Base-by-base conservation (phyloP, 306 rosid genomes). In the Vigna hirtella region DNA sequence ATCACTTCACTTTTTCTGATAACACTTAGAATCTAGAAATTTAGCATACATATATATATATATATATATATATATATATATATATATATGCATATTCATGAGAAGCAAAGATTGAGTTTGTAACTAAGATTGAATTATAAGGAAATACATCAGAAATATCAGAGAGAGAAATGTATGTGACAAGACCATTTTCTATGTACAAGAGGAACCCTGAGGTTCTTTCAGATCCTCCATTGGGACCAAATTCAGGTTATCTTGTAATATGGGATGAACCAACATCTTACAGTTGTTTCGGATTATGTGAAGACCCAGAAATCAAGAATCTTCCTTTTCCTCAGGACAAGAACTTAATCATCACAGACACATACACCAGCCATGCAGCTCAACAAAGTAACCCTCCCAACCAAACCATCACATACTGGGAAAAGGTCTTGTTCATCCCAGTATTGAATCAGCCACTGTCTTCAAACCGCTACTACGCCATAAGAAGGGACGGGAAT, bases 391-490 rank as follows among this genome's bases (percentile, higher is more conserved):
- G 0, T 12, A 6, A 30, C 2, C 20, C 20, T 7, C 50, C 50
- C 50, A 45, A 45, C 50, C 50, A 45, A 45, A 45, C 15, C 50
- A 45, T 45, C 15, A 0, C 50, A 45, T 42, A 42, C 9, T 0
- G 0, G 1, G 67, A 82, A 1, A 72, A 74, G 66, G 88, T 91
- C 55, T 79, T 84, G 82, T 81, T 88, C 71, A 84, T 91, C 70
- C 95, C 97, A 12, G 93, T 84, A 14, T 73, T 88, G 8, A 77
- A 83, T 81, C 87, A 83, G 4, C 93, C 93, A 10, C 20, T 86
- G 68, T 76, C 85, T 72, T 72, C 89, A 3, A 89, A 86, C 24
- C 78, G 34, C 16, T 91, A 91, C 79, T 89, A 91, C 45, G 84
- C 81, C 4, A 70, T 91, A 10, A 47, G 67, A 13, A 76, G 93